phyloP scores from a whole-genome alignment of 2,329 filamentous ascomycete species.

The Cladosporium phlei region DNA sequence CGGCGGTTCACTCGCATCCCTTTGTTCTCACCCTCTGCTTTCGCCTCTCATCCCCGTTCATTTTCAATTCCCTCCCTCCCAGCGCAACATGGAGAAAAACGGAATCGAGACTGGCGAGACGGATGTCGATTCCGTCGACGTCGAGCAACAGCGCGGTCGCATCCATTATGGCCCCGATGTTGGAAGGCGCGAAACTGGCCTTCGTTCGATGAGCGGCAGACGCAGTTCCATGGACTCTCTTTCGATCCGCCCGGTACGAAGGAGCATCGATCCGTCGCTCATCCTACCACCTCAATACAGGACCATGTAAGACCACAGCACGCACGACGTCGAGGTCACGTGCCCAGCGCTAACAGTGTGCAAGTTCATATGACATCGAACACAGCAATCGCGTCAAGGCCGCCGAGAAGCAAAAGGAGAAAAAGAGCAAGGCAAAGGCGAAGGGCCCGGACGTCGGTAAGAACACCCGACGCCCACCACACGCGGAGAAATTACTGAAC shows the following conservation, averaged over 20 bases:
- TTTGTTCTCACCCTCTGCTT: slow-evolving; percentile 2
- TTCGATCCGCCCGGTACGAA: slow-evolving; percentile 34
- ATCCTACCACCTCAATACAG: slow-evolving; percentile 42
- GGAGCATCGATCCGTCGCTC: slow-evolving; percentile 39
- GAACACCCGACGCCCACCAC: not conserved
- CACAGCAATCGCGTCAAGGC: slow-evolving; percentile 27
- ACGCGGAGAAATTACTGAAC: slow-evolving; percentile 9
- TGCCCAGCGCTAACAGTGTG: not conserved
- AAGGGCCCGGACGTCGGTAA: slow-evolving; percentile 33
- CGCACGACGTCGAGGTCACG: not conserved
- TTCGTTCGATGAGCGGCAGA: slow-evolving; percentile 14
- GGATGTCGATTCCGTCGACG: slow-evolving; percentile 11
- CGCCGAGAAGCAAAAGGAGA: slow-evolving; percentile 29
- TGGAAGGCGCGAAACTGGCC: slow-evolving; percentile 27
- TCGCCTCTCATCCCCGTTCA: not conserved
- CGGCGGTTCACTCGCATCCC: not conserved
- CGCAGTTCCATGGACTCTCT: slow-evolving; percentile 27
- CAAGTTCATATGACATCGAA: slow-evolving; percentile 40
- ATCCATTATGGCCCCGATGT: slow-evolving; percentile 32
- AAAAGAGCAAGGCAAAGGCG: slow-evolving; percentile 33
- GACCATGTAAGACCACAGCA: slow-evolving; percentile 29
- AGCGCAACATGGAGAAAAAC: slow-evolving; percentile 4
- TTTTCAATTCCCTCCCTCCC: not conserved
- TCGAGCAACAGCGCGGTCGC: slow-evolving; percentile 10
- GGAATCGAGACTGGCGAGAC: slow-evolving; percentile 2